Conservation (phyloP, 1,284 basidiomycete genomes). For the Cutaneotrichosporon spelunceum region DNA sequence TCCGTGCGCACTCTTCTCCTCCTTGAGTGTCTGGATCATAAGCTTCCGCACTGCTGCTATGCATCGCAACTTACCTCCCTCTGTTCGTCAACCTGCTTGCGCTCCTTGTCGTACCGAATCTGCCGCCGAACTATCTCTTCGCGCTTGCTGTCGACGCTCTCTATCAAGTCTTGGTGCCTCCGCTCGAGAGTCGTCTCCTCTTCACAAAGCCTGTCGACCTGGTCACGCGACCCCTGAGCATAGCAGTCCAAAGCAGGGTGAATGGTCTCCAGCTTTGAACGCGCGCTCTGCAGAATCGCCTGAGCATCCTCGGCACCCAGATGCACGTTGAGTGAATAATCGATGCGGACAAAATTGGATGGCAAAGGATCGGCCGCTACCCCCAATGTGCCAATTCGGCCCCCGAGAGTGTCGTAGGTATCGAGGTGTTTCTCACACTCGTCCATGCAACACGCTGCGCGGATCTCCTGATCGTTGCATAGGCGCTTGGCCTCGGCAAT, state of each 20-base stretch:
- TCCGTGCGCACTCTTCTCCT: conserved; percentile 36
- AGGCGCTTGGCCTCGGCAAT: conserved; percentile 66
- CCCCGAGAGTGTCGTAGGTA: conserved; percentile 66
- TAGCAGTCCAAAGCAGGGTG: conserved; percentile 67
- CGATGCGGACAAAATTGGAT: conserved; percentile 45
- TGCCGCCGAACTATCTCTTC: conserved; percentile 67
- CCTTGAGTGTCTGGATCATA: conserved; percentile 32
- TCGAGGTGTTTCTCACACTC: conserved; percentile 74
- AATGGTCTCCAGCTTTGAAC: conserved; percentile 64
- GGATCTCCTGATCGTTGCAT: conserved; percentile 71
- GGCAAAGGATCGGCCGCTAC: conserved; percentile 7
- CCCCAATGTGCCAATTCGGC: conserved; percentile 66
- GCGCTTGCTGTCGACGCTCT: conserved; percentile 52
- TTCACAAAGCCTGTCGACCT: conserved; percentile 66
- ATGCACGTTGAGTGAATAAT: conserved; percentile 71
- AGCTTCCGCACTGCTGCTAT: background rate
- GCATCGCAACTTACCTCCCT: conserved; percentile 60
- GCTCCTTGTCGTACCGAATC: conserved; percentile 49
- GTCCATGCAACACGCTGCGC: conserved; percentile 68
- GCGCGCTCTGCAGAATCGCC: conserved; percentile 60
- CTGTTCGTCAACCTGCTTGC: conserved; percentile 70
- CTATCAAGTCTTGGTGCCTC: conserved; percentile 64
- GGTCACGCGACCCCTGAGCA: conserved; percentile 64
- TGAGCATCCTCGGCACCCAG: conserved; percentile 65
- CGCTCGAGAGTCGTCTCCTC: conserved; percentile 72